phyloP scores from a whole-genome alignment of 2,329 filamentous ascomycete genomes.

The Diaporthe amygdali region DNA sequence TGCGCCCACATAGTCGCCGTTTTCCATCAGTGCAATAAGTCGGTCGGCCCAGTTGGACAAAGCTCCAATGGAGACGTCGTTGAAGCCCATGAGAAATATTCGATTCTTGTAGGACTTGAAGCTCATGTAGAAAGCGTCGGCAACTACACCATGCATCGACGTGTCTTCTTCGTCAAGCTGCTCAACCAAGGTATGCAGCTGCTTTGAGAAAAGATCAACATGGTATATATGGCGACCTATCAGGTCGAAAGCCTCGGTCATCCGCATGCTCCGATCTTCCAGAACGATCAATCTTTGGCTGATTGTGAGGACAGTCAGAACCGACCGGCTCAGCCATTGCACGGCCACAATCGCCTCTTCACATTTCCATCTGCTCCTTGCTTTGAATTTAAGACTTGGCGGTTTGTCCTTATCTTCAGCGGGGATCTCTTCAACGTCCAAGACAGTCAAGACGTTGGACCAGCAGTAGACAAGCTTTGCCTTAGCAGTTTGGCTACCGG shows the following conservation, averaged over 20 bases:
- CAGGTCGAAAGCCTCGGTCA: constrained; percentile 94
- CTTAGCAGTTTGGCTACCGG: constrained; percentile 73
- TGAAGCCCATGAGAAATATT: constrained; percentile 91
- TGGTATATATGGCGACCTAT: constrained; percentile 93
- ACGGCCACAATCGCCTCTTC: constrained; percentile 96
- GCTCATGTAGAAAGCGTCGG: constrained; percentile 98
- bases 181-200: constrained; percentile 85
- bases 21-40: constrained; percentile 91
- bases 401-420: constrained; percentile 77
- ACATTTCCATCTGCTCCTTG: constrained; percentile 87
- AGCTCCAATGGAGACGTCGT: constrained; percentile 87
- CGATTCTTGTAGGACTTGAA: constrained; percentile 95
- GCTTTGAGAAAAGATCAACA: constrained; percentile 84
- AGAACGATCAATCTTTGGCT: constrained; percentile 92
- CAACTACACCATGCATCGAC: constrained; percentile 93
- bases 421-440: constrained; percentile 81
- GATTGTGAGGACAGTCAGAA: constrained; percentile 89
- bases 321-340: constrained; percentile 95
- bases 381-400: constrained; percentile 77
- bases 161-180: constrained; percentile 85
- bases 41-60: constrained; percentile 98
- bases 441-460: constrained; percentile 94
- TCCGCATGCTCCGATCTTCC: constrained; percentile 85
- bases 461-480: constrained; percentile 96
- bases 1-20: constrained; percentile 92